Evolutionary conservation across 2,329 filamentous ascomycete species (phyloP), one percentile per base, ranked within the genome.

Genomic region (Coniochaeta hoffmannii): DNA sequence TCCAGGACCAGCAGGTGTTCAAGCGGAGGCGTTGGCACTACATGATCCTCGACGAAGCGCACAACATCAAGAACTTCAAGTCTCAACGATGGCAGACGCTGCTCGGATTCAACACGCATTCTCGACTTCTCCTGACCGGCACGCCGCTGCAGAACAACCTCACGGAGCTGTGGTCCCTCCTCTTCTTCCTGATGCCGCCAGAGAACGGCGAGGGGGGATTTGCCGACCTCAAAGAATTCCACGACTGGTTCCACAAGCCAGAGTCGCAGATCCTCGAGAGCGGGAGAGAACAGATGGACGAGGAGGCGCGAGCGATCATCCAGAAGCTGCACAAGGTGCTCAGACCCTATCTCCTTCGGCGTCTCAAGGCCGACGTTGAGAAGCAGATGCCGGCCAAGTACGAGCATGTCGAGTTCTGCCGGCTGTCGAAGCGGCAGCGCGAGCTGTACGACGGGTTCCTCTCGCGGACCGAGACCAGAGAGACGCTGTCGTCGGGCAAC

Each of bases 51-150:
- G 94, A 99, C 63, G 94, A 99, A 73, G 94, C 95, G 0, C 94
- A 99, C 75, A 97, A 99, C 72, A 99, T 99, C 79, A 97, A 99
- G 68, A 99, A 99, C 71, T 99, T 97, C 78, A 92, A 96, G 66
- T 97, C 93, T 1, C 92, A 97, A 69, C 81, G 93, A 60, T 99
- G 94, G 92, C 94, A 97, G 69, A 93, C 91, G 0, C 81, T 99
- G 60, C 82, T 99, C 22, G 94, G 89, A 0, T 95, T 99, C 74
- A 93, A 95, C 64, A 97, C 94, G 0, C 86, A 88, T 60, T 87
- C 92, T 28, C 84, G 94, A 32, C 81, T 99, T 11, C 75, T 99
- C 0, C 78, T 99, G 11, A 99, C 94, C 0, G 94, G 94, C 56
- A 99, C 94, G 1, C 94, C 95, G 2, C 78, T 99, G 24, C 94